Conservation (phyloP, 106 monocot genomes). For the Allium cepa region DNA sequence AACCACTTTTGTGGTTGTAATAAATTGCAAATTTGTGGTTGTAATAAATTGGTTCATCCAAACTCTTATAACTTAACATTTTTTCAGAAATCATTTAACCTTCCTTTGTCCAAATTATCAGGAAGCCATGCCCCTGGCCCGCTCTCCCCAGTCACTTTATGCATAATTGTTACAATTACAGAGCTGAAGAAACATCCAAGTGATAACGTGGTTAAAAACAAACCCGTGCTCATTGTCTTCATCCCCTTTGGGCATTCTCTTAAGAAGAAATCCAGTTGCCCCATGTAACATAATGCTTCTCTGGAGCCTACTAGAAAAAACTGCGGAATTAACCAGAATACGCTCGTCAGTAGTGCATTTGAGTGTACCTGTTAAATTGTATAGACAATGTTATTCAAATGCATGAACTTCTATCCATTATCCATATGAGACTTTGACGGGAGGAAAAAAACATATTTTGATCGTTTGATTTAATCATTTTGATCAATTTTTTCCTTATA, state of each 20-base stretch:
- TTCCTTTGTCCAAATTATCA: slow-evolving; percentile 38
- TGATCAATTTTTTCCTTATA: too few species aligned
- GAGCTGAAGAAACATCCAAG: slow-evolving; percentile 59
- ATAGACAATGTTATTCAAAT: too few species aligned
- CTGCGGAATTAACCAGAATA: slow-evolving; percentile 64
- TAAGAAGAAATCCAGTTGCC: slow-evolving; percentile 62
- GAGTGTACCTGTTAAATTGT: too few species aligned
- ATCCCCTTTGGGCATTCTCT: slow-evolving; percentile 33
- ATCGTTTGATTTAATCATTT: too few species aligned
- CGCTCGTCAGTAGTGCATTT: slow-evolving; percentile 12
- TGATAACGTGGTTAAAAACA: slow-evolving; percentile 21
- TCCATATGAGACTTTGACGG: too few species aligned
- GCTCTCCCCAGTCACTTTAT: slow-evolving; percentile 27
- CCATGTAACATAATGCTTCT: slow-evolving; percentile 60
- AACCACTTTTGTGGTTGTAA: too few species aligned
- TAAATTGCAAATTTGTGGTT: too few species aligned
- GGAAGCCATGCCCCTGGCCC: slow-evolving; percentile 37
- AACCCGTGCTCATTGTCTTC: slow-evolving; percentile 27
- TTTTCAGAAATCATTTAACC: slow-evolving; percentile 50
- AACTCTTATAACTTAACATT: too few species aligned
- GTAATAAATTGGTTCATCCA: too few species aligned
- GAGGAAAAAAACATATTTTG: too few species aligned
- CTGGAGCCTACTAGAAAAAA: slow-evolving; percentile 54
- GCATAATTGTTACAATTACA: slow-evolving; percentile 31
- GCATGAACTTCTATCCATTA: too few species aligned